phyloP scores from a whole-genome alignment of 1,284 basidiomycete species.

The Inonotus hispidus region DNA sequence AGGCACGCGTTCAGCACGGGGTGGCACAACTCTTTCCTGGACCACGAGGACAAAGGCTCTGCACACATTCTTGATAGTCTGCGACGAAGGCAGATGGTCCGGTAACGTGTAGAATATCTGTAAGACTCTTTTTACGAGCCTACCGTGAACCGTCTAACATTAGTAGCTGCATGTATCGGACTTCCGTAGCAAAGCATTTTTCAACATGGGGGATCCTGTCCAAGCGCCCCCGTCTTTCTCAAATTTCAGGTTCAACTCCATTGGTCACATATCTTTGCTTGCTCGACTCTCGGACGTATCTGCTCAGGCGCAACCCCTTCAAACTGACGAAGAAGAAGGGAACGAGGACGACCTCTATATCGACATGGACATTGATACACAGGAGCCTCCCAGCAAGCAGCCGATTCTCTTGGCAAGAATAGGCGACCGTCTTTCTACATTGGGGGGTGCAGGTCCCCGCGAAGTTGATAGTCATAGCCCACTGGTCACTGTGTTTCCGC shows the following conservation, averaged over 20 bases:
- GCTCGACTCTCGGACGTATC: conserved; percentile 37
- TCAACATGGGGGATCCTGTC: background rate
- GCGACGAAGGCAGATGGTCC: background rate
- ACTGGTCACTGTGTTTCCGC: no score
- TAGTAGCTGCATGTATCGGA: background rate
- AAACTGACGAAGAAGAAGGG: conserved; percentile 18
- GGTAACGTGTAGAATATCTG: background rate
- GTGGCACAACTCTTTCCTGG: background rate
- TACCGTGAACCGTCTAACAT: background rate
- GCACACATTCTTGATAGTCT: background rate
- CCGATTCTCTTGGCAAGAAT: background rate
- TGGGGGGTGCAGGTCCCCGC: no score
- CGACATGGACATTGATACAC: background rate
- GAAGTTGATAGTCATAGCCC: no score
- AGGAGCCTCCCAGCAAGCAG: background rate
- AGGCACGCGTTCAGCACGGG: background rate
- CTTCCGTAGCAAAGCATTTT: background rate
- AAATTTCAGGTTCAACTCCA: conserved; percentile 39
- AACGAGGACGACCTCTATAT: background rate
- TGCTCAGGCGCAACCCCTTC: conserved; percentile 28
- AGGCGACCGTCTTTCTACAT: background rate
- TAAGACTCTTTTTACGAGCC: background rate
- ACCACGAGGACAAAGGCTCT: background rate
- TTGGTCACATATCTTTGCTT: conserved; percentile 42
- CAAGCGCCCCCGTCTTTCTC: conserved; percentile 31